Evolutionary conservation across 768 basidiomycete genomes (phyloP).

Genomic region (Pilatotrama ljubarskyi): DNA sequence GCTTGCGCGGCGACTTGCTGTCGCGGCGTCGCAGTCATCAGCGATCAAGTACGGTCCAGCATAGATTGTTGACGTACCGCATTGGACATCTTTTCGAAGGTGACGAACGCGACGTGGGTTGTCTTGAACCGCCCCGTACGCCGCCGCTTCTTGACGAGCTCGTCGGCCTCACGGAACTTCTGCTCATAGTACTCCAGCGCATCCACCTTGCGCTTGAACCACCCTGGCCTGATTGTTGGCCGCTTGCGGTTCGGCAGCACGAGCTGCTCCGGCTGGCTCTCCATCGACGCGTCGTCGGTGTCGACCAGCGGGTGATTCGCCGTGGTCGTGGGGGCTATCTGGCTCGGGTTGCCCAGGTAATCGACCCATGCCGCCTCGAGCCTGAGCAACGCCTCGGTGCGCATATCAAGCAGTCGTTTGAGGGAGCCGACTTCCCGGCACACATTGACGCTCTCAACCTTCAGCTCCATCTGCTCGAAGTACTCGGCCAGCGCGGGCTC

Average conservation of each 20-base stretch:
- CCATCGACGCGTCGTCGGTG: conserved; percentile 53
- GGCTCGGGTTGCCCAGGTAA: conserved; percentile 94
- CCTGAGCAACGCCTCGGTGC: conserved; percentile 77
- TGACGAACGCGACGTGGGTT: conserved; percentile 88
- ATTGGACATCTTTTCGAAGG: conserved; percentile 93
- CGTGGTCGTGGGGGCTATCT: conserved; percentile 47
- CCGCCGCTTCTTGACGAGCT: conserved; percentile 74
- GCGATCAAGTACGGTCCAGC: not conserved
- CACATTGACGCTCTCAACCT: conserved; percentile 90
- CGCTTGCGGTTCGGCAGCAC: conserved; percentile 75
- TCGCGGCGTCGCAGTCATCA: not conserved
- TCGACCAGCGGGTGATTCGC: conserved; percentile 37
- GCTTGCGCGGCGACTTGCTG: conserved; percentile 89
- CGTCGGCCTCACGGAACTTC: conserved; percentile 79
- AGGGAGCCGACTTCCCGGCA: conserved; percentile 80
- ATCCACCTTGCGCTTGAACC: conserved; percentile 80
- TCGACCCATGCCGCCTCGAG: conserved; percentile 86
- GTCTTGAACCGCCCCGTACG: conserved; percentile 73
- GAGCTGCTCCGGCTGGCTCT: conserved; percentile 54
- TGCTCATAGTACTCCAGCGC: conserved; percentile 86
- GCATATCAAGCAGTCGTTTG: conserved; percentile 68
- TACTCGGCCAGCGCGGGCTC: conserved; percentile 89
- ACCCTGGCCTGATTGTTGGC: conserved; percentile 73
- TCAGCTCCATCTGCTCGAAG: conserved; percentile 85
- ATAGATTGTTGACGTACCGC: conserved; percentile 55